Percentiles rank a stretch among this genome's conserved stretches.
phyloP scores from a whole-genome alignment of 177 flowering plant genomes.

The Vitis hybrid region DNA sequence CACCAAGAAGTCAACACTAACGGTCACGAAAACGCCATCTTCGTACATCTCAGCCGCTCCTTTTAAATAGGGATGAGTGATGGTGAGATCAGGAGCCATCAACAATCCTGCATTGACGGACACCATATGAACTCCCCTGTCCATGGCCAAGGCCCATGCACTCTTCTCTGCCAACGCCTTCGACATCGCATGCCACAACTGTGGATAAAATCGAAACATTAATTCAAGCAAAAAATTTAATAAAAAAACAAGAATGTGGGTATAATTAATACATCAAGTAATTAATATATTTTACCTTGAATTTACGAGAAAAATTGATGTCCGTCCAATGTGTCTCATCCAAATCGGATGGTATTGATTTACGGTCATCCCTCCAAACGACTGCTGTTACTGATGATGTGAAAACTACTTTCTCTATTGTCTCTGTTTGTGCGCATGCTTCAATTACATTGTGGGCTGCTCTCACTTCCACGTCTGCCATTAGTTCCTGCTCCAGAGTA shows the following conservation, averaged over 20 bases:
- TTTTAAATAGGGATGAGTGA: slow-evolving; percentile 59
- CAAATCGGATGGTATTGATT: slow-evolving; percentile 22
- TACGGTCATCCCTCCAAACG: slow-evolving; percentile 56
- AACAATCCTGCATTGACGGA: slow-evolving; percentile 69
- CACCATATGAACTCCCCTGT: slow-evolving; percentile 75
- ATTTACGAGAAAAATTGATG: slow-evolving; percentile 52
- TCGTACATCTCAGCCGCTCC: slow-evolving; percentile 94
- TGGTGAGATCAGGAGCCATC: slow-evolving; percentile 43
- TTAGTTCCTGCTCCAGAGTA: slow-evolving; percentile 48
- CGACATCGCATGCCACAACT: slow-evolving; percentile 85
- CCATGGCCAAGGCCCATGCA: slow-evolving; percentile 94
- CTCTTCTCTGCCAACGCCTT: slow-evolving; percentile 83
- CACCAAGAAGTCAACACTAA: slow-evolving; percentile 54
- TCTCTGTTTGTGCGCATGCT: slow-evolving; percentile 80
- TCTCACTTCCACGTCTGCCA: slow-evolving; percentile 69
- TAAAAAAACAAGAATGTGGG: no score
- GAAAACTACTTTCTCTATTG: slow-evolving; percentile 77
- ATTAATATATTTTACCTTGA: slow-evolving; percentile 17
- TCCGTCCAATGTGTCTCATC: slow-evolving; percentile 80
- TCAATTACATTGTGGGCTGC: slow-evolving; percentile 89
- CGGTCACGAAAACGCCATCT: slow-evolving; percentile 74
- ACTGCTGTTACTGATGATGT: slow-evolving; percentile 81
- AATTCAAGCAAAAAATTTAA: no score
- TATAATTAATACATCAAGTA: no score
- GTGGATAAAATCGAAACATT: background rate